Base-by-base conservation (phyloP, 2,329 filamentous ascomycete species). In the Alternaria ethzedia region DNA sequence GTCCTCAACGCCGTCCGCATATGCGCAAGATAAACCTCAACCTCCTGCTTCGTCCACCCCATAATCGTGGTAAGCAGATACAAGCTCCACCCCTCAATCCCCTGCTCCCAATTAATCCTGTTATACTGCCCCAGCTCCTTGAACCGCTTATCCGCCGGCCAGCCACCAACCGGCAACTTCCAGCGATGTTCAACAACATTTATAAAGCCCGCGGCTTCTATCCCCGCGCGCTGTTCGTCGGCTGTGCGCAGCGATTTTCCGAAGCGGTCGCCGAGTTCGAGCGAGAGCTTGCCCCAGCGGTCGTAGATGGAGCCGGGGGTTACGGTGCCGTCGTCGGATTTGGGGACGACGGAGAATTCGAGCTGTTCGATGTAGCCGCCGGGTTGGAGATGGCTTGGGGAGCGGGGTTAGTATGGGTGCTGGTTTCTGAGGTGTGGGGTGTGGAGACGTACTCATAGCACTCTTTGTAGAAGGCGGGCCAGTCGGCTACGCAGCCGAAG, bases 141-240 rank as follows among this genome's bases (percentile, higher is more conserved):
- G 54, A 84, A 80, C 25, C 82, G 82, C 85, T 67, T 66, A 32
- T 75, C 69, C 5, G 62, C 67, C 15, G 68, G 61, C 73, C 72
- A 77, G 1, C 67, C 65, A 2, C 72, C 71, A 28, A 77, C 63
- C 0, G 72, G 68, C 80, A 84, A 6, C 54, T 75, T 76, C 65
- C 66, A 73, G 13, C 84, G 69, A 3, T 81, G 75, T 69, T 87
- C 83, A 0, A 76, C 75, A 0, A 89, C 82, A 57, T 87, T 82
- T 47, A 81, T 77, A 65, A 89, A 89, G 1, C 87, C 87, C 0
- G 83, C 85, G 12, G 84, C 83, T 4, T 78, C 75, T 68, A 88
- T 80, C 57, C 82, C 80, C 45, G 79, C 73, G 63, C 80, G 78
- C 41, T 82, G 77, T 12, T 79, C 59, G 30, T 75, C 30, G 41